phyloP scores from a whole-genome alignment of 305 asterid genomes.

The Fraxinus paxiana region DNA sequence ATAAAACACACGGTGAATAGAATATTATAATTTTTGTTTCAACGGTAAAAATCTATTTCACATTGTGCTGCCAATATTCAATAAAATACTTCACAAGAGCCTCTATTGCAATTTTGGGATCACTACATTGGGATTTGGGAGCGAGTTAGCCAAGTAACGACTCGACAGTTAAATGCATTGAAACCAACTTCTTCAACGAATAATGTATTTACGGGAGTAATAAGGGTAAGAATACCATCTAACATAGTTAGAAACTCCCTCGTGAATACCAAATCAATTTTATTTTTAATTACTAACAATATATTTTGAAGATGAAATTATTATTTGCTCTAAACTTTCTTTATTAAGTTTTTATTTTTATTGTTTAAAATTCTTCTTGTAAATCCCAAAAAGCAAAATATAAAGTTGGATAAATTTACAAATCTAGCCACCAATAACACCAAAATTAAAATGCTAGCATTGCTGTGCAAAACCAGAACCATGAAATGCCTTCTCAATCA shows the following conservation, averaged over 20 bases:
- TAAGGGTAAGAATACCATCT: neutral
- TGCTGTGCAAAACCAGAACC: conserved; percentile 46
- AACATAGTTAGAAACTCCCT: neutral
- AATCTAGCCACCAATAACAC: neutral
- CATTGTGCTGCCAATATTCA: neutral
- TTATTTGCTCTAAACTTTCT: neutral
- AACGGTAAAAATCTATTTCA: neutral
- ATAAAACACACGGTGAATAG: neutral
- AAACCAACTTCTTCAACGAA: neutral
- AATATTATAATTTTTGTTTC: too few species aligned
- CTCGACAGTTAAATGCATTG: neutral
- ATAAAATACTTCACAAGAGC: neutral
- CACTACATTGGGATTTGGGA: neutral
- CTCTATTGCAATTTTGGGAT: neutral
- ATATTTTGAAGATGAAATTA: neutral
- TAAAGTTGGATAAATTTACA: neutral
- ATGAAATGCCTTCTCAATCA: conserved; percentile 53
- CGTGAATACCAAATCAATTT: neutral
- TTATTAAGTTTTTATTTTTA: neutral
- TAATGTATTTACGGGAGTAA: neutral
- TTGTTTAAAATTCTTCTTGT: neutral
- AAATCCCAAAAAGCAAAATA: neutral
- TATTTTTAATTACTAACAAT: neutral
- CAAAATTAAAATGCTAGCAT: conserved; percentile 6
- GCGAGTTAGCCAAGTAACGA: neutral